A percentile compares a stretch with the other conserved stretches of the same genome.
Evolutionary conservation across 345 rosid species (phyloP).

Genomic region (rapeseed (Brassica napus)): DNA sequence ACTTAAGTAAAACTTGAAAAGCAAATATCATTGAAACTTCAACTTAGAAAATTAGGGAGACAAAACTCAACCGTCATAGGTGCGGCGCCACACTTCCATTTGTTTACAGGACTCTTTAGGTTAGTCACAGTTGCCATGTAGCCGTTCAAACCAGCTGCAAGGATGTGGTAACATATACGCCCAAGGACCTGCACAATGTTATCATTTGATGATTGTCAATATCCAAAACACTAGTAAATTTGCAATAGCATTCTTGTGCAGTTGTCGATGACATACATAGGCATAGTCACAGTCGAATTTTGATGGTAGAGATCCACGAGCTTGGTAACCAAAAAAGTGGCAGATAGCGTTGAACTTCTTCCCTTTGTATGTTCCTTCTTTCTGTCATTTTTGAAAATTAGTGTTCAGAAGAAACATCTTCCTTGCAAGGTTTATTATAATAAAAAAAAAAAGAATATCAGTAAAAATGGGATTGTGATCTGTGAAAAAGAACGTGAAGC

Average conservation of each 20-base stretch:
- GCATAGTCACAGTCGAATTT: slow-evolving; percentile 97
- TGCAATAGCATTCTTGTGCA: slow-evolving; percentile 20
- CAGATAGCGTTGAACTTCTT: slow-evolving; percentile 93
- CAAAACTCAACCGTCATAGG: slow-evolving; percentile 74
- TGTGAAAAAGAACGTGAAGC: background rate
- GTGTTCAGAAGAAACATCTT: background rate
- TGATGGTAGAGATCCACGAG: slow-evolving; percentile 96
- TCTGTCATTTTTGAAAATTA: slow-evolving; percentile 48
- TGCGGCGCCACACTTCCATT: slow-evolving; percentile 97
- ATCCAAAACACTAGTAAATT: background rate
- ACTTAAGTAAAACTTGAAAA: slow-evolving; percentile 7
- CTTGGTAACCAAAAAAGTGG: slow-evolving; percentile 98
- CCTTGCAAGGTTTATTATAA: too few species aligned
- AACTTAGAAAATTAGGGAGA: background rate
- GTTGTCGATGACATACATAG: slow-evolving; percentile 54
- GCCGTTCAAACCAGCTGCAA: slow-evolving; percentile 92
- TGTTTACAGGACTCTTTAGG: slow-evolving; percentile 80
- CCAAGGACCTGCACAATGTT: slow-evolving; percentile 70
- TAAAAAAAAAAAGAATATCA: background rate
- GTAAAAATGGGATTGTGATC: background rate
- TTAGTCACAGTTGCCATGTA: slow-evolving; percentile 95
- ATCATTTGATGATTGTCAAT: slow-evolving; percentile 1
- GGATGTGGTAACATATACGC: slow-evolving; percentile 83
- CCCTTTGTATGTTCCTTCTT: slow-evolving; percentile 85
- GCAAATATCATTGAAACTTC: background rate